Evolutionary conservation across 495 filamentous ascomycete species (phyloP).

Genomic region (Mycothermus thermophilus): DNA sequence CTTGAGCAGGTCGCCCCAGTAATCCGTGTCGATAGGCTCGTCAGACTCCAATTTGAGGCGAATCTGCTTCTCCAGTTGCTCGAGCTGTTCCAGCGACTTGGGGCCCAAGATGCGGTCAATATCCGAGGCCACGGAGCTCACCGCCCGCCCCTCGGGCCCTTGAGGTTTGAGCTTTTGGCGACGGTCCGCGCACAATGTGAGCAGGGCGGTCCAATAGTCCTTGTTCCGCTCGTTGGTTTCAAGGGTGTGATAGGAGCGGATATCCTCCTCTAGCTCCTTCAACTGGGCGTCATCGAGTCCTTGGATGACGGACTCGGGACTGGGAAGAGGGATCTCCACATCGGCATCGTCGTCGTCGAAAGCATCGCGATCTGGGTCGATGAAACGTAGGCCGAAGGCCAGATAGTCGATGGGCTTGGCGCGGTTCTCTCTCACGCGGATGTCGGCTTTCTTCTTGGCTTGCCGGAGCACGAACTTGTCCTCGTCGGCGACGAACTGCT

Average conservation of each 20-base stretch:
- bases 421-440: conserved; percentile 84
- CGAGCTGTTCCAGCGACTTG: conserved; percentile 77
- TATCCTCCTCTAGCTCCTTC: conserved; percentile 68
- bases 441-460: conserved; percentile 94
- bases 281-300: conserved; percentile 55
- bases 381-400: conserved; percentile 74
- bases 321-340: conserved; percentile 54
- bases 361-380: conserved; percentile 64
- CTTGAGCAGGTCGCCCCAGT: conserved; percentile 86
- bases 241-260: conserved; percentile 68
- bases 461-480: conserved; percentile 94
- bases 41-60: conserved; percentile 68
- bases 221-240: conserved; percentile 64
- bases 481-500: conserved; percentile 82
- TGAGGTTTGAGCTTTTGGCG: conserved; percentile 49
- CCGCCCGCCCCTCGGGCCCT: conserved; percentile 51
- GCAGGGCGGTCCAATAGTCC: conserved; percentile 88
- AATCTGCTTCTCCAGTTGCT: conserved; percentile 73
- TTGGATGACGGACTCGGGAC: conserved; percentile 73
- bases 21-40: conserved; percentile 90
- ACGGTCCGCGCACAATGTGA: conserved; percentile 69
- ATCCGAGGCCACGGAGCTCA: conserved; percentile 71
- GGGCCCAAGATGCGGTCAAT: conserved; percentile 74
- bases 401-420: conserved; percentile 94
- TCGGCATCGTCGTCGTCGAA: conserved; percentile 79